Base-by-base conservation (phyloP, 1,139 yeast species). In the Candida tetrigidarum region DNA sequence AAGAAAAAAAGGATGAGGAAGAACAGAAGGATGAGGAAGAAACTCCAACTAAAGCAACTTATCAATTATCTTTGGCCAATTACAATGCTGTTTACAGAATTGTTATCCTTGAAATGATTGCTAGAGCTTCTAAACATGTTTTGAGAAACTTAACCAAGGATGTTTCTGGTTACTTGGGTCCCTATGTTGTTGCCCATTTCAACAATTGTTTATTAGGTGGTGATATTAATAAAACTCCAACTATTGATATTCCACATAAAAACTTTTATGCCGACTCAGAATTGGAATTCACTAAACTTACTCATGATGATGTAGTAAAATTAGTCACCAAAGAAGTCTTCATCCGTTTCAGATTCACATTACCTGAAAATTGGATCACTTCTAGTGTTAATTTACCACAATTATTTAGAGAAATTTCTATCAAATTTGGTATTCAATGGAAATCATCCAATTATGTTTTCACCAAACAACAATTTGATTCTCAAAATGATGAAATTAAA, bases 341-440 rank as follows among this genome's bases (percentile, higher is more conserved):
- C 33, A 49, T 61, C 37, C 81, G 90, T 59, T 92, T 81, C 75
- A 81, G 96, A 66, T 80, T 72, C 60, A 56, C 62, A 0, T 71
- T 90, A 42, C 71, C 83, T 3, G 64, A 59, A 1, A 64, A 72
- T 46, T 85, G 88, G 86, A 47, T 66, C 30, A 46, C 55, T 3
- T 42, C 55, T 1, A 42, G 50, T 28, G 53, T 75, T 39, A 67
- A 64, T 34, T 74, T 78, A 12, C 53, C 68, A 23, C 78, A 78
- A 47, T 62, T 90, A 44, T 72, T 89, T 60, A 81, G 93, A 68
- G 90, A 85, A 52, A 74, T 91, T 50, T 84, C 96, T 12, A 59
- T 74, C 45, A 86, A 87, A 66, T 81, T 84, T 54, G 99, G 99
- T 67, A 80, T 93, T 47, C 99, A 93, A 70, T 86, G 96, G 89